These are phyloP conservation scores for Panaeolus cyanescens DNA, from an alignment of 768 basidiomycete genomes.

Conservation along the genomic window DNA sequence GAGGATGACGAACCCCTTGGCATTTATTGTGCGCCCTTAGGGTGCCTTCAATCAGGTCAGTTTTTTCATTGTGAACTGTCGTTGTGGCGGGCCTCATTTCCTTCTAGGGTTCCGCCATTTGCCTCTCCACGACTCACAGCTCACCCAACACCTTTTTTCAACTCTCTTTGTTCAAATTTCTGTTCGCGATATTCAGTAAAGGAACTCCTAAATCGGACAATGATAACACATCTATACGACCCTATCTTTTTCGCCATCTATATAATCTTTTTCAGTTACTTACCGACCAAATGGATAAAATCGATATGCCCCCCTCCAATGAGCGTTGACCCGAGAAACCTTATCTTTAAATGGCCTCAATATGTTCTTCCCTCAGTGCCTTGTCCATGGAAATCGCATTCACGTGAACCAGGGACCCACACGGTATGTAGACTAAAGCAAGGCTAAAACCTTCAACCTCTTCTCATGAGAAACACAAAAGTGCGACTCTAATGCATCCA, in stretches of 20 bases:
- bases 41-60: slow-evolving; percentile 71
- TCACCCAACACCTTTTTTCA: slow-evolving; percentile 89
- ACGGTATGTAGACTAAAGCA: not conserved
- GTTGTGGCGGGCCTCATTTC: not conserved
- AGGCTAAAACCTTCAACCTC: slow-evolving; percentile 1
- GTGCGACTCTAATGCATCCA: not conserved
- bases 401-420: slow-evolving; percentile 3
- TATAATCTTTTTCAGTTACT: not conserved
- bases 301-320: not conserved
- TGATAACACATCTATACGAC: not conserved
- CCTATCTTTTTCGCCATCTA: slow-evolving; percentile 1
- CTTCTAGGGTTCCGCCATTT: slow-evolving; percentile 82
- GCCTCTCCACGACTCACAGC: slow-evolving; percentile 85
- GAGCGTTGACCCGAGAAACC: not conserved
- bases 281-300: not conserved
- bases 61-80: slow-evolving; percentile 5
- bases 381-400: not conserved
- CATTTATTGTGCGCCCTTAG: slow-evolving; percentile 72
- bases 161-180: slow-evolving; percentile 83
- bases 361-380: not conserved
- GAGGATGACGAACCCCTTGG: slow-evolving; percentile 70
- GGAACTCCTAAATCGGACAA: not conserved
- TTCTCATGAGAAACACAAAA: not conserved
- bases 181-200: slow-evolving; percentile 33
- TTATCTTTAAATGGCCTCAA: not conserved